Conservation (phyloP, 352 stramenopile genomes). For the Pythium coloratum region DNA sequence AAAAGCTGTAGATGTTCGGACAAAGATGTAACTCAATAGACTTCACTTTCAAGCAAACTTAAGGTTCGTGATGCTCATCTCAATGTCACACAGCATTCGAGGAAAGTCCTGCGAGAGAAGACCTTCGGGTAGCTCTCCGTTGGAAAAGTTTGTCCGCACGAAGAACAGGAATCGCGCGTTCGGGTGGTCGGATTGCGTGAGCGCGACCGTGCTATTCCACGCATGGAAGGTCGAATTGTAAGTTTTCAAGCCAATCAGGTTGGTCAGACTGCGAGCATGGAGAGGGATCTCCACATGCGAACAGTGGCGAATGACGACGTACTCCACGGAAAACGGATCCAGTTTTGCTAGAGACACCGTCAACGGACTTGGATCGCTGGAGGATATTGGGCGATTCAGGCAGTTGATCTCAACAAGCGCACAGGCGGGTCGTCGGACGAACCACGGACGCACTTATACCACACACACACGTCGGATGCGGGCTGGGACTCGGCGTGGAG, state of each 20-base stretch:
- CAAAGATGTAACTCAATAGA: too few relatives aligned
- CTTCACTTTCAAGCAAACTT: too few relatives aligned
- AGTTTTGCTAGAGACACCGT: too few relatives aligned
- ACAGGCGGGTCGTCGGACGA: background rate
- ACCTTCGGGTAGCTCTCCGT: constrained; percentile 10
- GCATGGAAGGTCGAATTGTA: constrained; percentile 42
- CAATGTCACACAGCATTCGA: constrained; percentile 6
- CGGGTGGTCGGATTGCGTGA: constrained; percentile 30
- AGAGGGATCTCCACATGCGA: constrained; percentile 27
- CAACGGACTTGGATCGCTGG: background rate
- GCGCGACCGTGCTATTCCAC: constrained; percentile 28
- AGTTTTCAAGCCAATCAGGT: constrained; percentile 38
- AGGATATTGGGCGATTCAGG: background rate
- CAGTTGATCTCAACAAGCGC: background rate
- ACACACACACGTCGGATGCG: background rate
- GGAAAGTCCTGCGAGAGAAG: constrained; percentile 15
- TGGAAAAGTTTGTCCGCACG: constrained; percentile 22
- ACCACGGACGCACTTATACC: background rate
- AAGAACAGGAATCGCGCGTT: constrained; percentile 15
- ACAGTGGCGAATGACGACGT: constrained; percentile 33
- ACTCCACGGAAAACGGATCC: background rate
- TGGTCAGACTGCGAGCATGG: constrained; percentile 25
- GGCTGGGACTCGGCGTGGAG: background rate
- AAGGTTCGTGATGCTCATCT: constrained; percentile 22
- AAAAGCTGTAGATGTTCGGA: too few relatives aligned